Conservation (phyloP, 371 early-diverging fungal genomes). For the Paraphysoderma sedebokerense region DNA sequence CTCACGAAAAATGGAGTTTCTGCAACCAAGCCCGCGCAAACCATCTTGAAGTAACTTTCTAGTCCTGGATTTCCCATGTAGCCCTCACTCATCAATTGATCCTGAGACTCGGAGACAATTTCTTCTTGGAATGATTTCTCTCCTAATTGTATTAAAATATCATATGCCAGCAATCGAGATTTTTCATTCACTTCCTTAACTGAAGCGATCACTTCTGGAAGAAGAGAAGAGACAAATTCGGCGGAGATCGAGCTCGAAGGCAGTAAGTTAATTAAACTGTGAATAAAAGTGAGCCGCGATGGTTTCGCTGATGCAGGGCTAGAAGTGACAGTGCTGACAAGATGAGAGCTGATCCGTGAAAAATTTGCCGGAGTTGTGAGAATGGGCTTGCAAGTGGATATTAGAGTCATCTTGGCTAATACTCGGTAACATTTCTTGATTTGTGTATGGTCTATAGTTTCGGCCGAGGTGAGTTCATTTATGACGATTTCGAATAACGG, state of each 20-base stretch:
- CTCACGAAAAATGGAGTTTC: conserved; percentile 81
- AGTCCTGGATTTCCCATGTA: neutral
- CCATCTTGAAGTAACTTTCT: conserved; percentile 37
- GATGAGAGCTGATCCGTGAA: no score
- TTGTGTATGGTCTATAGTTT: conserved; percentile 48
- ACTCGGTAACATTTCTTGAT: conserved; percentile 93
- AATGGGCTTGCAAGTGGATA: conserved; percentile 22
- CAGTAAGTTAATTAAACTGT: conserved; percentile 1
- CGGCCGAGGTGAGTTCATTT: conserved; percentile 7
- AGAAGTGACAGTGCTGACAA: conserved; percentile 25
- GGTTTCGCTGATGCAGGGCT: neutral
- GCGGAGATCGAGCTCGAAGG: conserved; percentile 25
- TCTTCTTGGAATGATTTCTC: conserved; percentile 48
- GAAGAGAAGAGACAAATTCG: conserved; percentile 54
- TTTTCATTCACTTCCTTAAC: conserved; percentile 88
- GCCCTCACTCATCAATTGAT: conserved; percentile 23
- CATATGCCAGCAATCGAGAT: conserved; percentile 64
- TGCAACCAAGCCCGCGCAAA: conserved; percentile 84
- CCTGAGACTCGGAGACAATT: conserved; percentile 10
- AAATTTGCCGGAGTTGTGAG: conserved; percentile 14
- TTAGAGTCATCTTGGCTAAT: conserved; percentile 39
- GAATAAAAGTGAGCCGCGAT: neutral
- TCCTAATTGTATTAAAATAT: conserved; percentile 71
- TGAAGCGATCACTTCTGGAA: conserved; percentile 78
- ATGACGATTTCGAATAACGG: neutral